Conservation (phyloP, 2,329 filamentous ascomycete genomes). For the Aspergillus brasiliensis region DNA sequence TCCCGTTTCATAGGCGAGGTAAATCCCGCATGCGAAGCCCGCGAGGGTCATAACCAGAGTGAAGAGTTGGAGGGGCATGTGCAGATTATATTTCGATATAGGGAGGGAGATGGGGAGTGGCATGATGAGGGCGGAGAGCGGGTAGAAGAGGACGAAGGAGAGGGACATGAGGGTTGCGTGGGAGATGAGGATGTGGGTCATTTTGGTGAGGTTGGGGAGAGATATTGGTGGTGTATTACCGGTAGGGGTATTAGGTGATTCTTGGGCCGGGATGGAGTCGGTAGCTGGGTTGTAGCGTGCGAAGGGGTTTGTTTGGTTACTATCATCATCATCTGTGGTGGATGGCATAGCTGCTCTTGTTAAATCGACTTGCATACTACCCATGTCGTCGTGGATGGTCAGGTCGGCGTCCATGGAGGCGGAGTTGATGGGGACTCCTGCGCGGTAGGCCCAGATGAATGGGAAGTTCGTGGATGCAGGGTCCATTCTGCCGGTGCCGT, state of each 20-base stretch:
- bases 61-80: conserved; percentile 44
- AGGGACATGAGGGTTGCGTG: conserved; percentile 31
- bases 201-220: background rate
- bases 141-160: conserved; percentile 29
- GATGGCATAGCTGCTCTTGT: conserved; percentile 16
- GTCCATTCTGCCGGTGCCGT: conserved; percentile 17
- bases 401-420: conserved; percentile 21
- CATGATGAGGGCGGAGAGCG: conserved; percentile 23
- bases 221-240: background rate
- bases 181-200: conserved; percentile 10
- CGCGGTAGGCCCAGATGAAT: conserved; percentile 34
- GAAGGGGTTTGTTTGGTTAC: conserved; percentile 24
- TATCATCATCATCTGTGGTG: conserved; percentile 11
- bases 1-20: conserved; percentile 45
- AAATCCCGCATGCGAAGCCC: conserved; percentile 55
- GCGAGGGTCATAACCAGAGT: conserved; percentile 51
- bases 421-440: conserved; percentile 26
- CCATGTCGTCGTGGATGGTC: conserved; percentile 27
- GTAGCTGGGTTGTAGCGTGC: conserved; percentile 15
- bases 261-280: background rate
- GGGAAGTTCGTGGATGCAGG: conserved; percentile 23
- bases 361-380: conserved; percentile 25
- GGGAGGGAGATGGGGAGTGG: conserved; percentile 10
- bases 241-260: too few species aligned
- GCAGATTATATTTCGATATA: conserved; percentile 10